Evolutionary conservation across 2,329 filamentous ascomycete genomes (phyloP), one percentile per base, ranked within the genome.

Genomic region (Fusarium cicatricum): DNA sequence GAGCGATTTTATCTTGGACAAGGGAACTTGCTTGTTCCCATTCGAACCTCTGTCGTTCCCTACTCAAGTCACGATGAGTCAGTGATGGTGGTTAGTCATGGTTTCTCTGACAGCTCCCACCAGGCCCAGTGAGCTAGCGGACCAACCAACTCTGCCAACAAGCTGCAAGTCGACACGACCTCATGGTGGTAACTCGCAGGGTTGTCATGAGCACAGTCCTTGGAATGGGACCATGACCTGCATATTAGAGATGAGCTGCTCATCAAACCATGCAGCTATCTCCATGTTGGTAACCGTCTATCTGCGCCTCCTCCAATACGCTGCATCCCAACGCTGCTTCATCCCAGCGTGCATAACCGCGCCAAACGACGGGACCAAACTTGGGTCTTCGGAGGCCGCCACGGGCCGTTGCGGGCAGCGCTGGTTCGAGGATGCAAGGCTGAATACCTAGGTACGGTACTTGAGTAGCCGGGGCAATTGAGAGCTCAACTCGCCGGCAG

Each of bases 161-260:
- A 46, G n/a, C 51, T 55, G 44, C 57, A 56, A 45, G 37, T 32
- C 28, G 15, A 36, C 36, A 23, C 12, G 11, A 21, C 17, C 16
- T 26, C 23, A 42, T 62, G 55, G 46, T 60, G 54, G 44, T 48
- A 23, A 31, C 45, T 59, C 21, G 48, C 54, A 59, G 43, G 58
- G 53, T 49, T 53, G 38, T 54, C 23, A 28, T 14, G 52, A 41
- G 53, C 53, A 50, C 55, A 32, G 59, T 40, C 58, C 54, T 34
- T 28, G 17, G 21, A 45, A 60, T 39, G 60, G 45, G 23, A 32
- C 44, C 37, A 63, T 63, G 55, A 60, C 42, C 34, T 62, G 59
- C 55, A 63, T 62, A 45, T 60, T 58, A 32, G 12, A 52, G 56
- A 58, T 54, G 59, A 56, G 36, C 44, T 62, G 41, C 51, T 62